A percentile compares a stretch with the other conserved stretches of the same genome.
phyloP scores from a whole-genome alignment of 2,329 filamentous ascomycete species.

The Cadophora gregata region DNA sequence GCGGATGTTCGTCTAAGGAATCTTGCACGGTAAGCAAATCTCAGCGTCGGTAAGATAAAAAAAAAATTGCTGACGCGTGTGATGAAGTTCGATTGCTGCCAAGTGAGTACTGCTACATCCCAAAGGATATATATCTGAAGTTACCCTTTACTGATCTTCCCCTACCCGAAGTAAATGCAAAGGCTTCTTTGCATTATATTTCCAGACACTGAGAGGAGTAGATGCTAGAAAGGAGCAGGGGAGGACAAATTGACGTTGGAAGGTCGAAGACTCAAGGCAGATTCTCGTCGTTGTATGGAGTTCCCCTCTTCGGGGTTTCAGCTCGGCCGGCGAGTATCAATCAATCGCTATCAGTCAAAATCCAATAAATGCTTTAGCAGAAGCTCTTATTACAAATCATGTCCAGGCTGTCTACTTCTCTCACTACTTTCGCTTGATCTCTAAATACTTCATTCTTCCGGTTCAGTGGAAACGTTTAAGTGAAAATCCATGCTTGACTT shows the following conservation, averaged over 20 bases:
- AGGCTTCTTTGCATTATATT: too few relatives aligned
- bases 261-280: not conserved
- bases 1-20: not conserved
- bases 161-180: not conserved
- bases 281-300: constrained; percentile 2
- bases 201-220: too few relatives aligned
- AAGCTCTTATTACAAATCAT: too few relatives aligned
- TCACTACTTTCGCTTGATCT: too few relatives aligned
- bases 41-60: not conserved
- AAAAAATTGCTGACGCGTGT: not conserved
- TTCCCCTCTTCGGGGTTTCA: not conserved
- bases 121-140: too few relatives aligned
- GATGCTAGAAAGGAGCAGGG: too few relatives aligned
- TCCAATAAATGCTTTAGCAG: too few relatives aligned
- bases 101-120: not conserved
- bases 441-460: too few relatives aligned
- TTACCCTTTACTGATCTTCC: not conserved
- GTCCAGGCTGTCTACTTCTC: too few relatives aligned
- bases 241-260: not conserved
- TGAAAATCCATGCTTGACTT: not conserved
- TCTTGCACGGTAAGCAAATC: not conserved
- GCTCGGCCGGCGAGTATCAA: not conserved
- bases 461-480: too few relatives aligned
- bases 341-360: not conserved
- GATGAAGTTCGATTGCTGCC: not conserved